Percentiles rank a stretch among this genome's conserved stretches.
These are phyloP conservation scores for Gryganskiella cystojenkinii DNA, from an alignment of 192 early-diverging fungal genomes.

Conservation along the genomic window DNA sequence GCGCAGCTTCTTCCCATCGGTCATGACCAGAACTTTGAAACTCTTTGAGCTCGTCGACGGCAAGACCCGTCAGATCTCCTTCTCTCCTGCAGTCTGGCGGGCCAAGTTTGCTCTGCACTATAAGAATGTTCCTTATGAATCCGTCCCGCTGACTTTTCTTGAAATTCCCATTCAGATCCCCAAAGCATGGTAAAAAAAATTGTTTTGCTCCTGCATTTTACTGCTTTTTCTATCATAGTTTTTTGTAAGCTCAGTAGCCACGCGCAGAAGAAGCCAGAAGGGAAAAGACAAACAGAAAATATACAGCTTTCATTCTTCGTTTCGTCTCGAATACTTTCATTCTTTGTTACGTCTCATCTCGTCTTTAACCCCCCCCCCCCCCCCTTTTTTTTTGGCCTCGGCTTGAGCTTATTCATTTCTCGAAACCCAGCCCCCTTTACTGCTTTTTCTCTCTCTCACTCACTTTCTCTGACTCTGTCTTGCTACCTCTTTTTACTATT, in stretches of 20 bases:
- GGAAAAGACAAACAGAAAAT: too few relatives aligned
- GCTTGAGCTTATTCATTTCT: too few relatives aligned
- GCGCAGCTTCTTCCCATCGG: neutral
- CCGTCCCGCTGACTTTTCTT: slow-evolving; percentile 29
- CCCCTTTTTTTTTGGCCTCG: too few relatives aligned
- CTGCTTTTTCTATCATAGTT: too few relatives aligned
- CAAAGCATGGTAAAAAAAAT: slow-evolving; percentile 17
- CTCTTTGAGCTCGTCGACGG: slow-evolving; percentile 47
- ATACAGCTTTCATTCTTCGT: too few relatives aligned
- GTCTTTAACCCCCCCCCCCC: too few relatives aligned
- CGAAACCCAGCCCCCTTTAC: too few relatives aligned
- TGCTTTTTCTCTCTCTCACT: neutral
- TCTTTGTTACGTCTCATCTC: too few relatives aligned
- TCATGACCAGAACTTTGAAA: slow-evolving; percentile 29
- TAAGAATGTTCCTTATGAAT: slow-evolving; percentile 34
- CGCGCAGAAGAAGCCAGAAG: too few relatives aligned
- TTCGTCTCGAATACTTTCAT: too few relatives aligned
- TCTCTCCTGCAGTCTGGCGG: slow-evolving; percentile 46
- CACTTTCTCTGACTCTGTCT: neutral
- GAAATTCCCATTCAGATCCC: slow-evolving; percentile 28
- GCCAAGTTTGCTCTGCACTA: slow-evolving; percentile 41
- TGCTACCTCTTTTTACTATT: neutral
- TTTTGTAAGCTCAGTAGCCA: too few relatives aligned
- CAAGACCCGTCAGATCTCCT: slow-evolving; percentile 40
- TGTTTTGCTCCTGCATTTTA: neutral